A percentile compares a stretch with the other conserved stretches of the same genome.
Conservation (phyloP, 345 rosid genomes). For the Euphorbia tirucalli region DNA sequence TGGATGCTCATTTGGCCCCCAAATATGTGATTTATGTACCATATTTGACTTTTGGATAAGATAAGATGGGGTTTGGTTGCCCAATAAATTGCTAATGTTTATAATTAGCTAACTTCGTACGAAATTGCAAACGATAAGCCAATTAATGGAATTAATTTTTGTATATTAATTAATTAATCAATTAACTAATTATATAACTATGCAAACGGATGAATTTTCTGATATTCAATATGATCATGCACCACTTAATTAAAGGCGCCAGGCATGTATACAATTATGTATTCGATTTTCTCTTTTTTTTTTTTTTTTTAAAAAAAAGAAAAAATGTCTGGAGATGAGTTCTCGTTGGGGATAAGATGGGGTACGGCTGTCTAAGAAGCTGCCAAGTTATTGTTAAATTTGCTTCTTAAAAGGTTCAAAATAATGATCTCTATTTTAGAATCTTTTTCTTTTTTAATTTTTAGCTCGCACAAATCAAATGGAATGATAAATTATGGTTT, state of each 20-base stretch:
- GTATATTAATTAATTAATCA: background rate
- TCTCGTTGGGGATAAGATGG: conserved; percentile 17
- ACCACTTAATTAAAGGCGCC: background rate
- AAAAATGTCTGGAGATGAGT: background rate
- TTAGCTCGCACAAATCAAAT: background rate
- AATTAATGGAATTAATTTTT: background rate
- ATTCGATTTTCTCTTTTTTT: background rate
- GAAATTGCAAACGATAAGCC: background rate
- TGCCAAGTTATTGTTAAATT: background rate
- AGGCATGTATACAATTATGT: background rate
- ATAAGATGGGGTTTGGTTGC: conserved; percentile 7
- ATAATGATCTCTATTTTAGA: background rate
- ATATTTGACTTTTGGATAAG: conserved; percentile 8
- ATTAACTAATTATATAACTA: too few relatives aligned
- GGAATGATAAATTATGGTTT: conserved; percentile 4
- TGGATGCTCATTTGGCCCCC: background rate
- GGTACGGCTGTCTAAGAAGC: background rate
- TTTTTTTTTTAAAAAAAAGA: background rate
- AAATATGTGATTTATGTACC: background rate
- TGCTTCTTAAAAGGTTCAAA: conserved; percentile 6
- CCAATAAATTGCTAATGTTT: background rate
- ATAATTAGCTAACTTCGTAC: background rate
- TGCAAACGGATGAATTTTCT: background rate
- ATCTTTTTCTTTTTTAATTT: background rate
- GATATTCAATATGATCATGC: background rate